Base-by-base conservation (phyloP, 1,139 yeast species). In the Nakaseomyces delphensis region DNA sequence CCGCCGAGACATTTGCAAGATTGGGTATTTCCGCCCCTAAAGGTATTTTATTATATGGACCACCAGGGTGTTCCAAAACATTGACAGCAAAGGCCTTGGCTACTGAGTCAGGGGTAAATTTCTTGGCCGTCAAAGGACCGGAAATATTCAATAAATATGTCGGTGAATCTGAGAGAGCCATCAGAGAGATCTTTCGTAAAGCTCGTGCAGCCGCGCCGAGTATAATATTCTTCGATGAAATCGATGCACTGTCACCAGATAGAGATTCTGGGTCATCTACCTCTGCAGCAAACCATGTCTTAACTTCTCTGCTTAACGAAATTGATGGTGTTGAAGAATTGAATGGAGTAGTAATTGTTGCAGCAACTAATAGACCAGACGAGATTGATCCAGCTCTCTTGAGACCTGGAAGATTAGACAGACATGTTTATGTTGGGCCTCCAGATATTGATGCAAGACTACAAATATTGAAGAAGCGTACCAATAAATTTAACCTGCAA, bases 41-140 rank as follows among this genome's bases (percentile, higher is more conserved):
- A 54, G 97, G 97, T 31, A 83, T 89, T 1, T 64, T 89, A 39
- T 67, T 89, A 15, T 89, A 89, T 60, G 97, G 97, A 0, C 97
- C 97, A 1, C 97, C 97, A 0, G 97, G 97, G 6, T 89, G 96
- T 65, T 87, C 96, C 6, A 89, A 89, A 56, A 89, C 97, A 0
- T 66, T 89, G 46, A 85, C 95, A 0, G 96, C 96, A 1, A 89
- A 89, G 59, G 97, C 97, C 0, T 66, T 89, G 29, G 97, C 97
- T 0, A 84, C 96, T 0, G 97, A 89, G 63, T 83, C 96, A 1
- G 96, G 96, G 0, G 73, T 89, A 43, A 89, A 89, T 55, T 89
- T 89, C 59, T 63, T 89, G 46, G 96, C 96, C 0, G 95, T 89
- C 9, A 89, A 89, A 62, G 97, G 97, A 0, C 97, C 97, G 0